Base-by-base conservation (phyloP, 768 basidiomycete genomes). In the Phaffia australis region DNA sequence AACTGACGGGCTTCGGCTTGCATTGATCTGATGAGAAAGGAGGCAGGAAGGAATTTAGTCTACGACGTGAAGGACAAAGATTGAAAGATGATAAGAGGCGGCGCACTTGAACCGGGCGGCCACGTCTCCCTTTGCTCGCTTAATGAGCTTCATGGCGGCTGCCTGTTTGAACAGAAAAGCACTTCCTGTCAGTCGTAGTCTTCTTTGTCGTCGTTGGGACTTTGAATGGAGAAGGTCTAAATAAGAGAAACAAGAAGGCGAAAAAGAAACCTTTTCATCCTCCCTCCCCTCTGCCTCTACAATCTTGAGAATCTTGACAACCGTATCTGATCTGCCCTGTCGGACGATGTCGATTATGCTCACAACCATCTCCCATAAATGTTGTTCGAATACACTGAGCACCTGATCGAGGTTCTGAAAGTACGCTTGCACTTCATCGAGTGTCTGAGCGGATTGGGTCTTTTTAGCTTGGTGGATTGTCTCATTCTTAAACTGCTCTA, bases 401-500 rank as follows among this genome's bases (percentile, higher is more conserved):
- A 92, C 80, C 59, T 68, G 82, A 8, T 81, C 79, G 48, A 90
- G 80, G 15, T 87, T 90, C 51, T 80, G 78, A 46, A 69, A 69
- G 56, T 63, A 64, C 2, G 42, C 62, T 25, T 47, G 42, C 18
- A 69, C 67, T 19, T 57, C 61, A 4, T 48, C 19, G 63, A 85
- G 83, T 3, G 85, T 84, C 51, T 81, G 79, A 0, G 83, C 78
- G 18, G 85, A 84, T 6, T 87, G 85, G 66, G 85, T 83, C 69
- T 74, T 75, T 78, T 92, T 94, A 19, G 94, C 93, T 74, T 90
- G 87, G 71, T 92, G 90, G 81, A 97, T 83, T 15, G 91, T 91
- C 75, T 94, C 86, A 73, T 97, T 98, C 1, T 92, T 83, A 78
- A 99, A 99, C 2, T 82, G 81, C 74, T 97, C 93, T 46, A 99